A percentile compares a stretch with the other conserved stretches of the same genome.
These are phyloP conservation scores for Curvularia lunata DNA, from an alignment of 2,329 filamentous ascomycete genomes.

Conservation along the genomic window DNA sequence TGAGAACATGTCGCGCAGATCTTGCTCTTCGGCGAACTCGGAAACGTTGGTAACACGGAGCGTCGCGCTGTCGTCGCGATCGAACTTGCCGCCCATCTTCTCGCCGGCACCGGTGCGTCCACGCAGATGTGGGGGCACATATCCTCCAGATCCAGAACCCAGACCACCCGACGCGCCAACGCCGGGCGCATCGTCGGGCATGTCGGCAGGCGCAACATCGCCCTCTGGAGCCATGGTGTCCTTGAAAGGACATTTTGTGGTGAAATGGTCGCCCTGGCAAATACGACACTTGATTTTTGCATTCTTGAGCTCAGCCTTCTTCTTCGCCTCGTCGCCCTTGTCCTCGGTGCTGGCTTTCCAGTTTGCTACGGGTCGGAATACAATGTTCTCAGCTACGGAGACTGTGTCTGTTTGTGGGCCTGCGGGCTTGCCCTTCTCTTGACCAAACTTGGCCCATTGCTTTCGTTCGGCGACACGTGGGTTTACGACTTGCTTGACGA, in stretches of 20 bases:
- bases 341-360: slow-evolving; percentile 89
- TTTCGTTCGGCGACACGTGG: slow-evolving; percentile 95
- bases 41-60: slow-evolving; percentile 98
- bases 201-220: slow-evolving; percentile 55
- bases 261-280: slow-evolving; percentile 98
- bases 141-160: slow-evolving; percentile 76
- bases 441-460: slow-evolving; percentile 90
- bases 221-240: slow-evolving; percentile 93
- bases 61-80: slow-evolving; percentile 95
- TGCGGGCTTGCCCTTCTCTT: slow-evolving; percentile 80
- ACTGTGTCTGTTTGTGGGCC: slow-evolving; percentile 91
- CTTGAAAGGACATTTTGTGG: slow-evolving; percentile 98
- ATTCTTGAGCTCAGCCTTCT: slow-evolving; percentile 80
- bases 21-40: slow-evolving; percentile 94
- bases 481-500: slow-evolving; percentile 93
- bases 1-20: slow-evolving; percentile 97
- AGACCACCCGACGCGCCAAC: slow-evolving; percentile 59
- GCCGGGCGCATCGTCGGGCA: slow-evolving; percentile 55
- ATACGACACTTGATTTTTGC: slow-evolving; percentile 99
- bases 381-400: slow-evolving; percentile 95
- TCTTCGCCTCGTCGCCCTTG: slow-evolving; percentile 74
- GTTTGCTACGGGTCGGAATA: slow-evolving; percentile 90
- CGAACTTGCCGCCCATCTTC: slow-evolving; percentile 91
- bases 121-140: slow-evolving; percentile 92
- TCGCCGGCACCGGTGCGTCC: slow-evolving; percentile 77